phyloP scores from a whole-genome alignment of 2,329 filamentous ascomycete genomes.

The Pseudocercospora ulei region DNA sequence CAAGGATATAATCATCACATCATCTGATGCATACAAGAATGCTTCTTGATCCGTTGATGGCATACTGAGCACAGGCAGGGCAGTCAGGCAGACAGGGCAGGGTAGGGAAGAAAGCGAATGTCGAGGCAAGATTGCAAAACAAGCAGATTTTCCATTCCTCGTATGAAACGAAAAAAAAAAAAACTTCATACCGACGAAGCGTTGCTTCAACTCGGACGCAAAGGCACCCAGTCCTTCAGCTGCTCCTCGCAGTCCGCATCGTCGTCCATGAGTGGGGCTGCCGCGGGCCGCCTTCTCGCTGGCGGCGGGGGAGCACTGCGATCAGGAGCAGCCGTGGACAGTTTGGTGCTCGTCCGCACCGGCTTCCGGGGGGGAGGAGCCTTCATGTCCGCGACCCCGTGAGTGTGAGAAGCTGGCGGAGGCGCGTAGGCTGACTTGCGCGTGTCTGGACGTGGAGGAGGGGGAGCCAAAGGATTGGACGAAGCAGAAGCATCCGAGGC shows the following conservation, averaged over 20 bases:
- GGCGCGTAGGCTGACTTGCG: slow-evolving; percentile 14
- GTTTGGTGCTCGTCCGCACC: slow-evolving; percentile 8
- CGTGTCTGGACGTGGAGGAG: slow-evolving; percentile 22
- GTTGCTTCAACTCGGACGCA: slow-evolving; percentile 25
- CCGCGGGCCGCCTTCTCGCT: slow-evolving; percentile 22
- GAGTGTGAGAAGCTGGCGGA: slow-evolving; percentile 14
- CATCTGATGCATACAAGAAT: too few species aligned
- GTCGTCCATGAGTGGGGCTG: slow-evolving; percentile 30
- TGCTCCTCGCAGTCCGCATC: slow-evolving; percentile 21
- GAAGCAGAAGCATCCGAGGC: slow-evolving; percentile 19
- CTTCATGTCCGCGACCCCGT: slow-evolving; percentile 8
- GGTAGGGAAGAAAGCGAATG: too few species aligned
- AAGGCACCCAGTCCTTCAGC: slow-evolving; percentile 29
- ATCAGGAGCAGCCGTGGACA: slow-evolving; percentile 6
- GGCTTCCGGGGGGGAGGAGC: slow-evolving; percentile 22
- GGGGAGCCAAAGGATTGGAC: slow-evolving; percentile 19
- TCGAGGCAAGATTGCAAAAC: not conserved
- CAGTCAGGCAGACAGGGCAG: too few species aligned
- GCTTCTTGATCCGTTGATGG: too few species aligned
- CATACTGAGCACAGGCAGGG: too few species aligned
- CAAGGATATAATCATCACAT: too few species aligned
- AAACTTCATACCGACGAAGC: slow-evolving; percentile 1
- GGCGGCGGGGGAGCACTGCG: slow-evolving; percentile 23
- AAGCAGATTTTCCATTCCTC: not conserved
- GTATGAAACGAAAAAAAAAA: too few species aligned